Base-by-base conservation (phyloP, 1,284 basidiomycete species). In the Ustilago xerochloae region DNA sequence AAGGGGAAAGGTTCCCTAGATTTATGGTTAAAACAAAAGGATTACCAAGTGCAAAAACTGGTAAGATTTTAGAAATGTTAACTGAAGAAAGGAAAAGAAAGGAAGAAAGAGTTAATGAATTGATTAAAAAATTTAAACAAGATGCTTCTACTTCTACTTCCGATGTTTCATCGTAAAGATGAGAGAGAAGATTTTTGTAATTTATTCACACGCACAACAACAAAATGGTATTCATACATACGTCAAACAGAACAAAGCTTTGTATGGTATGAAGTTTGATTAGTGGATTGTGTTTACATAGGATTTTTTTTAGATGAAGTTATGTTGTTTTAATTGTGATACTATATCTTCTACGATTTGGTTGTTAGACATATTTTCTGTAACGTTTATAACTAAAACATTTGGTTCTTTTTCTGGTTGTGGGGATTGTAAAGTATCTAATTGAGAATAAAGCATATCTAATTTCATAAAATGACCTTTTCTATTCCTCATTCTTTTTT, bases 391-490 rank as follows among this genome's bases (percentile, higher is more conserved):
- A 20, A 22, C 30, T 20, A 74, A 22, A 33, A 68, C 52, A 2
- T 53, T 61, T 6, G 48, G 32, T 46, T 74, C 71, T n/a, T 13
- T 18, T 4, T 15, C 39, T 15, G 48, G 48, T 3, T 58, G 29
- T 0, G 93, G 93, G 68, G 88, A 88, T 85, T 97, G 92, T 63
- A 98, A 83, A 33, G 92, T 91, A 18, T 86, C 86, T 66, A 97
- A 82, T 86, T 97, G 95, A 70, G 91, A 91, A 55, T 91, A 90
- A 69, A 98, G 87, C 94, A 97, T 96, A 22, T 84, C 82, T 24
- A 90, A 88, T 85, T 94, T 94, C 91, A 97, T 93, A 77, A 93
- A 97, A 85, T 98, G 95, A 0, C 90, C 90, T 70, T 89, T 85
- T 29, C 94, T 87, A 56, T 87, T 87, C 76, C 85, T 80, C 89